A percentile compares a stretch with the other conserved stretches of the same genome.
These are phyloP conservation scores for Ceratocystis lukuohia DNA, from an alignment of 2,329 filamentous ascomycete species.

Conservation along the genomic window DNA sequence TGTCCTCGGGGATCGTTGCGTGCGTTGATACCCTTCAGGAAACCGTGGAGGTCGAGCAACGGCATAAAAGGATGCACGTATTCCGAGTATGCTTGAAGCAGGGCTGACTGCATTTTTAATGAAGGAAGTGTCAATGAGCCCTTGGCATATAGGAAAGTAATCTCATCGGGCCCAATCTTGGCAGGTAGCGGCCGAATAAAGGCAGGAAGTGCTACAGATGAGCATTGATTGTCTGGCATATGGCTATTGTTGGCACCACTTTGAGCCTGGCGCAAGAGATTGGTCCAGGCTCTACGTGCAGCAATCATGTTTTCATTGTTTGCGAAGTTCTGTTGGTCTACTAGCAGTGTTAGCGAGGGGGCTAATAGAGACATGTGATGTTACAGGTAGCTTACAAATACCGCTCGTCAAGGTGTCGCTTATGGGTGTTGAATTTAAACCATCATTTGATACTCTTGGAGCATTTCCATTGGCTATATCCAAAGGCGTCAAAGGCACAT, in stretches of 20 bases:
- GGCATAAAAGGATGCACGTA: conserved; percentile 94
- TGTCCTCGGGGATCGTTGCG: conserved; percentile 56
- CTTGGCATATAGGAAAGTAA: conserved; percentile 71
- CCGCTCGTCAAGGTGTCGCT: not conserved
- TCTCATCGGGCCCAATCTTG: conserved; percentile 66
- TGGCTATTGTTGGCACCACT: conserved; percentile 24
- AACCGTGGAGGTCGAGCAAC: conserved; percentile 55
- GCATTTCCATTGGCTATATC: conserved; percentile 4
- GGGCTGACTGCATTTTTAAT: conserved; percentile 57
- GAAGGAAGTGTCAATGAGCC: conserved; percentile 69
- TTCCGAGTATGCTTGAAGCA: conserved; percentile 71
- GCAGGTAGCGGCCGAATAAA: conserved; percentile 71
- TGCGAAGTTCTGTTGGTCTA: conserved; percentile 25
- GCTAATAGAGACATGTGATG: conserved; percentile 4
- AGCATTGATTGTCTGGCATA: conserved; percentile 4
- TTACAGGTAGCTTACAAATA: conserved; percentile 8
- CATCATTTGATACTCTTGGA: not conserved
- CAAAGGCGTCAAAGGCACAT: not conserved
- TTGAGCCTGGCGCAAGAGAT: conserved; percentile 15
- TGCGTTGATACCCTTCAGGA: conserved; percentile 46
- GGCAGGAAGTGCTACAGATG: conserved; percentile 35
- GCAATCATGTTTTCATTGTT: conserved; percentile 16
- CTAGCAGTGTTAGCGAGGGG: conserved; percentile 26
- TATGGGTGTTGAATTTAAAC: not conserved
- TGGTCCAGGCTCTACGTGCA: conserved; percentile 15